These are phyloP conservation scores for Starmerella stellata DNA, from an alignment of 805 yeast species.

Conservation along the genomic window DNA sequence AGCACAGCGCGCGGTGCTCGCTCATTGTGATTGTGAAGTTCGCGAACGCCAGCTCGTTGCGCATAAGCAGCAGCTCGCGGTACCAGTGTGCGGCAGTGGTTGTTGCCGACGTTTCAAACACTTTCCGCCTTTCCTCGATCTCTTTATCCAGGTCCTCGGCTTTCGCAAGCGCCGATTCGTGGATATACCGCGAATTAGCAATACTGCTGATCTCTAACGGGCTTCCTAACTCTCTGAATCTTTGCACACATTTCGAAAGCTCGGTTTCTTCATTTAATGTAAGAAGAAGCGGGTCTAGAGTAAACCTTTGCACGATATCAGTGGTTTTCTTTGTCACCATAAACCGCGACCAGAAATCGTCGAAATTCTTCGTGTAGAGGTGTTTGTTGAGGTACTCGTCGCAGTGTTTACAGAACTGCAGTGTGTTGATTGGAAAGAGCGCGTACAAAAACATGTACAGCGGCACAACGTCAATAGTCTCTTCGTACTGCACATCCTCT, in stretches of 20 bases:
- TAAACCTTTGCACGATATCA: slow-evolving; percentile 23
- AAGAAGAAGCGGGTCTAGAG: slow-evolving; percentile 34
- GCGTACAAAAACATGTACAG: slow-evolving; percentile 39
- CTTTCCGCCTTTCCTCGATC: slow-evolving; percentile 1
- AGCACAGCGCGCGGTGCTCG: slow-evolving; percentile 24
- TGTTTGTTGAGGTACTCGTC: slow-evolving; percentile 21
- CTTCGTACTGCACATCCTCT: not conserved
- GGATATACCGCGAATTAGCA: slow-evolving; percentile 17
- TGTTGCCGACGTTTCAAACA: slow-evolving; percentile 3
- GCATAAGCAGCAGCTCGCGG: slow-evolving; percentile 37
- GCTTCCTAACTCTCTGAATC: slow-evolving; percentile 22
- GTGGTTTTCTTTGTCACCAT: slow-evolving; percentile 21
- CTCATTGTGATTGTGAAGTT: slow-evolving; percentile 34
- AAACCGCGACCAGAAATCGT: slow-evolving; percentile 24
- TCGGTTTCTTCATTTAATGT: slow-evolving; percentile 25
- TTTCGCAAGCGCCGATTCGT: not conserved
- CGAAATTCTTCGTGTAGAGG: slow-evolving; percentile 11
- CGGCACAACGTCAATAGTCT: slow-evolving; percentile 20
- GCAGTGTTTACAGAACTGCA: slow-evolving; percentile 30
- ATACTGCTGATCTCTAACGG: slow-evolving; percentile 24
- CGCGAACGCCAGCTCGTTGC: slow-evolving; percentile 45
- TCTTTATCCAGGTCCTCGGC: not conserved
- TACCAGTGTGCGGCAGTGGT: slow-evolving; percentile 17
- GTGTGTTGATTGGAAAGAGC: slow-evolving; percentile 35
- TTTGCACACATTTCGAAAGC: slow-evolving; percentile 18